phyloP scores from a whole-genome alignment of 495 filamentous ascomycete genomes.

The Talaromyces nanjingensis region DNA sequence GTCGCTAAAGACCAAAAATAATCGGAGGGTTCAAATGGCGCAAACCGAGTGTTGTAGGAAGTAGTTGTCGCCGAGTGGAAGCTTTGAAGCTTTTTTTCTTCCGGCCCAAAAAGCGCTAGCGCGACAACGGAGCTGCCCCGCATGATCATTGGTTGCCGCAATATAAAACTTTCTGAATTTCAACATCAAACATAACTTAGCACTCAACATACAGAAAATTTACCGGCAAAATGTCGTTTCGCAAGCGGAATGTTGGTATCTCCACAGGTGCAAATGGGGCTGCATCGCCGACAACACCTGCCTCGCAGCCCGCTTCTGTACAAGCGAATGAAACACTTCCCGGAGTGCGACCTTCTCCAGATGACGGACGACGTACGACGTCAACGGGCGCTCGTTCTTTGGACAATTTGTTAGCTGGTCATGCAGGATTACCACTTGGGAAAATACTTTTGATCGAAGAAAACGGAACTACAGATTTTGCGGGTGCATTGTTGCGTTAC shows the following conservation, averaged over 20 bases:
- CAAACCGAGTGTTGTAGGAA: neutral
- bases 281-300: slow-evolving; percentile 20
- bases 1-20: neutral
- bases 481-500: slow-evolving; percentile 73
- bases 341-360: slow-evolving; percentile 78
- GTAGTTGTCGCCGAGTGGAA: neutral
- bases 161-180: slow-evolving; percentile 4
- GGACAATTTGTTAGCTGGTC: slow-evolving; percentile 78
- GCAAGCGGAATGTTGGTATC: slow-evolving; percentile 76
- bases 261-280: slow-evolving; percentile 31
- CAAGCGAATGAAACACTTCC: slow-evolving; percentile 27
- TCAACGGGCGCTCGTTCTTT: slow-evolving; percentile 84
- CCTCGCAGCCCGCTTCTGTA: slow-evolving; percentile 23
- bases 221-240: slow-evolving; percentile 67
- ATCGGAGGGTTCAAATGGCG: neutral
- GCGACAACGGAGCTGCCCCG: slow-evolving; percentile 4
- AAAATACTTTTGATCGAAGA: slow-evolving; percentile 81
- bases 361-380: slow-evolving; percentile 82
- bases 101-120: neutral
- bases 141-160: slow-evolving; percentile 2
- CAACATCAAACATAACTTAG: neutral
- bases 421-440: slow-evolving; percentile 81
- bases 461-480: slow-evolving; percentile 90
- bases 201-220: neutral
- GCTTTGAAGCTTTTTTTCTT: slow-evolving; percentile 54